Conservation (phyloP, 2,329 filamentous ascomycete genomes). For the Fusarium avenaceum region DNA sequence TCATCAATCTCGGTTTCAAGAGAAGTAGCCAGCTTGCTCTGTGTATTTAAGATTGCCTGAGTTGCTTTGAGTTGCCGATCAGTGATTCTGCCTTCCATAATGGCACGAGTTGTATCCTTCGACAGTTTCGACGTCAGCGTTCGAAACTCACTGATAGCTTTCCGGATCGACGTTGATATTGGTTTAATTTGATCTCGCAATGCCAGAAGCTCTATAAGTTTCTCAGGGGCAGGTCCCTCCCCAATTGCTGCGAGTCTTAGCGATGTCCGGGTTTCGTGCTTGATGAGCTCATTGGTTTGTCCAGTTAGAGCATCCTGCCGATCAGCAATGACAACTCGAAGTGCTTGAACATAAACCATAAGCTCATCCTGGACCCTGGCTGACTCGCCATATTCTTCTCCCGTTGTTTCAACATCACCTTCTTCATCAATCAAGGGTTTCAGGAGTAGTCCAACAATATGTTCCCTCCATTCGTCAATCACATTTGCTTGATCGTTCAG, state of each 20-base stretch:
- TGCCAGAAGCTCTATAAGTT: conserved; percentile 65
- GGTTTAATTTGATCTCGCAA: conserved; percentile 64
- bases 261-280: conserved; percentile 77
- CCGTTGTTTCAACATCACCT: conserved; percentile 78
- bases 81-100: conserved; percentile 75
- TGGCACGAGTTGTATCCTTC: conserved; percentile 65
- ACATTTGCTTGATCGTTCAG: conserved; percentile 80
- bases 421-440: conserved; percentile 88
- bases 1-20: conserved; percentile 80
- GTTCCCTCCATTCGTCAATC: conserved; percentile 80
- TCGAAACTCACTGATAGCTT: conserved; percentile 77
- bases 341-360: conserved; percentile 84
- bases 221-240: conserved; percentile 79
- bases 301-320: conserved; percentile 83
- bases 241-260: conserved; percentile 71
- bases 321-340: conserved; percentile 83
- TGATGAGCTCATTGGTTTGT: conserved; percentile 79
- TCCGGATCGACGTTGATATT: conserved; percentile 75
- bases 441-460: conserved; percentile 78
- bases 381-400: conserved; percentile 90
- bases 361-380: conserved; percentile 90
- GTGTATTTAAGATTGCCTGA: conserved; percentile 65
- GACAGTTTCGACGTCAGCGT: conserved; percentile 69
- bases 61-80: conserved; percentile 72
- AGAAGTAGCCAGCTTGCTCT: conserved; percentile 62